Evolutionary conservation across 2,329 filamentous ascomycete species (phyloP), one percentile per base, ranked within the genome.

Genomic region (Colletotrichum sp.): DNA sequence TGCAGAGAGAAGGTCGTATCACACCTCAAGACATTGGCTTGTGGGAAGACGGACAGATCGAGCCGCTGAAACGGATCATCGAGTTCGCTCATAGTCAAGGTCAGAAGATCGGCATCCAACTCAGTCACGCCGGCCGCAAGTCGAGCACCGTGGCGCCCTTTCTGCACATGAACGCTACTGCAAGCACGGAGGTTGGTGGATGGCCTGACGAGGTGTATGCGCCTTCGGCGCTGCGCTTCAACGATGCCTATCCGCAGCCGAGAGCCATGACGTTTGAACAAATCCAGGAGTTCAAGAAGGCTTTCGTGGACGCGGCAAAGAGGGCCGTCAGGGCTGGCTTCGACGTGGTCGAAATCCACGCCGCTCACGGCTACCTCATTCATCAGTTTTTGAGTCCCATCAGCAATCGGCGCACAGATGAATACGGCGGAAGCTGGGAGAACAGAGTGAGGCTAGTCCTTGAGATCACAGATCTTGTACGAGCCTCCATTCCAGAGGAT

Each of bases 341-440:
- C 77, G 93, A 94, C 79, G 90, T 91, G 6, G 88, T 94, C 18
- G 93, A 93, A 83, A 91, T 98, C 67, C 95, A 97, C 85, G 91
- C 90, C 79, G 95, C 94, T 0, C 95, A 97, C 80, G 94, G 95
- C 1, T 97, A 96, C 81, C 89, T 97, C 0, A 85, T 96, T 0
- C 91, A 93, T 79, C 85, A 87, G 3, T 97, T 96, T 86, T 76
- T 96, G 5, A 92, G 91, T 1, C 94, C 94, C 0, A 89, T 90
- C 0, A 88, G 88, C n/a, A 97, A 97, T 84, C 86, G 90, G 66
- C 89, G 95, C 18, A 94, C 88, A 0, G 93, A 94, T 80, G 80
- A 88, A 72, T 95, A 94, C 79, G 93, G 93, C 24, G 93, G 93
- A 3, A 90, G 86, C 61, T 93, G 94, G 78, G 93, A 94, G 85